phyloP scores from a whole-genome alignment of 2,329 filamentous ascomycete genomes.

The Sphaerostilbella broomeana region DNA sequence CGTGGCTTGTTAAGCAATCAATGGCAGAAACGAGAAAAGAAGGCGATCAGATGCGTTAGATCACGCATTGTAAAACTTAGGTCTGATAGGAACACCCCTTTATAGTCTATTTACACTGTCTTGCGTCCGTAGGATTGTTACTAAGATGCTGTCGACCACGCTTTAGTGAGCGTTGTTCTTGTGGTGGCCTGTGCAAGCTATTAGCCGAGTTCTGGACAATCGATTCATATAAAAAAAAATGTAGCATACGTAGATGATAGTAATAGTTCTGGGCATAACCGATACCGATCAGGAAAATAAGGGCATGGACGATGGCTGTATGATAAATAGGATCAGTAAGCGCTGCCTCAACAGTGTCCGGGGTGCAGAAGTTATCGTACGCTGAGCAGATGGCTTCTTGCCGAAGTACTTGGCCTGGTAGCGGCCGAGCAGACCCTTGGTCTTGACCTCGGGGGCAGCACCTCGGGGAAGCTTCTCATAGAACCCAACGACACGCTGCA shows the following conservation, averaged over 20 bases:
- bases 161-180: slow-evolving; percentile 99
- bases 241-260: slow-evolving; percentile 91
- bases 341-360: too few species aligned
- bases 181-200: slow-evolving; percentile 73
- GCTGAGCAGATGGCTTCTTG: slow-evolving; percentile 81
- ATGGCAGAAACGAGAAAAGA: neutral
- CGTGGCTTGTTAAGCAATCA: too few species aligned
- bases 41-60: slow-evolving; percentile 9
- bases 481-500: slow-evolving; percentile 97
- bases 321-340: too few species aligned
- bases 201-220: slow-evolving; percentile 16
- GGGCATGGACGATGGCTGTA: slow-evolving; percentile 79
- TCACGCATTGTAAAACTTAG: slow-evolving; percentile 10
- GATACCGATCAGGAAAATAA: slow-evolving; percentile 68
- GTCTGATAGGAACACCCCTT: slow-evolving; percentile 21
- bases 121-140: slow-evolving; percentile 18
- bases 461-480: slow-evolving; percentile 98
- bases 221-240: slow-evolving; percentile 1
- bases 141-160: slow-evolving; percentile 17
- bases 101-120: slow-evolving; percentile 39
- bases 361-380: slow-evolving; percentile 49
- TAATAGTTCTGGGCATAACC: slow-evolving; percentile 99
- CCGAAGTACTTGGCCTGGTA: slow-evolving; percentile 94
- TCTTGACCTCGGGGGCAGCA: slow-evolving; percentile 73
- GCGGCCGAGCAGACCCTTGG: slow-evolving; percentile 74